Evolutionary conservation across 495 filamentous ascomycete genomes (phyloP), one percentile per base, ranked within the genome.

Genomic region (Trichoderma virens): DNA sequence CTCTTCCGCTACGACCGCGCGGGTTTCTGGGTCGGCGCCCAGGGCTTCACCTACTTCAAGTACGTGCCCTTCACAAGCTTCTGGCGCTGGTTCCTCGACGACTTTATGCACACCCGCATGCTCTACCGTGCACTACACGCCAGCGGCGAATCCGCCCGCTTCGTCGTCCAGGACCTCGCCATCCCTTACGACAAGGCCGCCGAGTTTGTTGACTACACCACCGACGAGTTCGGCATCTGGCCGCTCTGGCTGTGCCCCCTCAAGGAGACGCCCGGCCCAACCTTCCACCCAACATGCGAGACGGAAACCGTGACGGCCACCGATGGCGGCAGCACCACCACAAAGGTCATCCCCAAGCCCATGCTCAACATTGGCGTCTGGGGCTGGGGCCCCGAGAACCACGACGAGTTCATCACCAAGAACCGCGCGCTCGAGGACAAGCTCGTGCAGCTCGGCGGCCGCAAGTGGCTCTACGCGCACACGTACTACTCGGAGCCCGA

Each of bases 381-480:
- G 82, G 82, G 82, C 7, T 79, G 75, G 71, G 80, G 80, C 16
- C 80, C 80, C 0, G 56, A 67, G 7, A 63, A 76, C 34, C 73
- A 70, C 16, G 67, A 63, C 6, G 69, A 74, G 32, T 82, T 82
- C 67, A 72, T 90, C 7, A 65, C 67, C 0, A 81, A 80, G 63
- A 91, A 93, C 73, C 79, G 85, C 4, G 79, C 79, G 18, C 73
- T 93, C 8, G 90, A 93, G 72, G 67, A 70, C 0, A 85, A 85
- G 62, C 78, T 93, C 9, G 76, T 74, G 14, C 82, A 83, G 63
- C 78, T 93, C 2, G 84, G 86, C 18, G 90, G 90, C 8, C 82
- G 80, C 74, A 85, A 85, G 72, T 85, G 82, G 82, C 71, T 85
- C 31, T 85, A 87, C 70, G 84, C 84, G 5, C 84, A 86, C 66